Percentiles rank a stretch among this genome's conserved stretches.
phyloP scores from a whole-genome alignment of 2,329 filamentous ascomycete genomes.

The Chrysoporthe puriensis region DNA sequence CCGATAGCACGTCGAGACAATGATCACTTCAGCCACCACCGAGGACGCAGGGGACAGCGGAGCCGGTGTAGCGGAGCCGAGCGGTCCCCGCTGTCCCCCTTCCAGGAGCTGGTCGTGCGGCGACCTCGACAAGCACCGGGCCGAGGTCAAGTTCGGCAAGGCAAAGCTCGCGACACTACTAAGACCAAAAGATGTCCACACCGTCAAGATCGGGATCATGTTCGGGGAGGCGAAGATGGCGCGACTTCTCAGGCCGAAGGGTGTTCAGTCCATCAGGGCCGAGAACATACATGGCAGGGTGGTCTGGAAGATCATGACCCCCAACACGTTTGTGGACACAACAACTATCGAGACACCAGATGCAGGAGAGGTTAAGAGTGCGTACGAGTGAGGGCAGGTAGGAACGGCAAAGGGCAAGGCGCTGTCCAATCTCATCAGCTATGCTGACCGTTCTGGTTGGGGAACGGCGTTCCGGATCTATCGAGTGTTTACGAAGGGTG shows the following conservation, averaged over 20 bases:
- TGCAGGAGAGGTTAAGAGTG: neutral
- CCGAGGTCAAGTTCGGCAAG: conserved; percentile 10
- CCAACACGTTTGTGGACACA: neutral
- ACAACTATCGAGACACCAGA: neutral
- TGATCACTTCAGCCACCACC: conserved; percentile 3
- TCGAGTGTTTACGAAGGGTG: neutral
- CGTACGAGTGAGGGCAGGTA: neutral
- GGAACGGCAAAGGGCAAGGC: neutral
- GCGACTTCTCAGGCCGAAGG: neutral
- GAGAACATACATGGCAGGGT: conserved; percentile 3
- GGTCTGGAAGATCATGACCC: conserved; percentile 10
- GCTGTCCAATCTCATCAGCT: neutral
- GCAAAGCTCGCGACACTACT: conserved; percentile 7
- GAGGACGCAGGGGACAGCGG: neutral
- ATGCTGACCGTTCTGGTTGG: neutral
- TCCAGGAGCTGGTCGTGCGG: conserved; percentile 2
- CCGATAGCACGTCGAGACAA: neutral
- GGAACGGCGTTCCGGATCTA: neutral
- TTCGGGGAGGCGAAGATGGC: conserved; percentile 16
- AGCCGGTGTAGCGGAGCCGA: neutral
- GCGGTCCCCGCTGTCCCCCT: neutral
- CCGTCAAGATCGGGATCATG: conserved; percentile 8
- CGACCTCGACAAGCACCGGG: conserved; percentile 12
- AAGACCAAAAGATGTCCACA: neutral
- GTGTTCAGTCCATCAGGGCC: neutral